Conservation (phyloP, 1,139 yeast genomes). For the Kodamaea fungicola region DNA sequence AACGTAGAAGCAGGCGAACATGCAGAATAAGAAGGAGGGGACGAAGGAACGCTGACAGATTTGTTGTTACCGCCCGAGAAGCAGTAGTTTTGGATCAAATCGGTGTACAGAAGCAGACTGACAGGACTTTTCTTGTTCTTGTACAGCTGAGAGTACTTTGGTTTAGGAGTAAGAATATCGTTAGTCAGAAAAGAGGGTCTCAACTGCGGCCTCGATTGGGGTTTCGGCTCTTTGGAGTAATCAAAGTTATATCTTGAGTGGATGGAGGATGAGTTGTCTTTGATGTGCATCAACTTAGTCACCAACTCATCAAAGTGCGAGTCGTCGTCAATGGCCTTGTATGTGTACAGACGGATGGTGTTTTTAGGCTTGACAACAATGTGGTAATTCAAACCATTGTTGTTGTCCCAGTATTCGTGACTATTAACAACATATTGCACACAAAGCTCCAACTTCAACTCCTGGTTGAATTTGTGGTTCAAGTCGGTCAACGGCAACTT, state of each 20-base stretch:
- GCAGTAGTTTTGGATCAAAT: slow-evolving; percentile 31
- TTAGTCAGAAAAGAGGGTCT: slow-evolving; percentile 23
- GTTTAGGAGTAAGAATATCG: slow-evolving; percentile 19
- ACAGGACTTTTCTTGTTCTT: slow-evolving; percentile 14
- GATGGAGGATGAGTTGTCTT: slow-evolving; percentile 11
- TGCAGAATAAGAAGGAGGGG: slow-evolving; percentile 6
- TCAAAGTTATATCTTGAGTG: slow-evolving; percentile 13
- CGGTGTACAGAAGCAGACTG: slow-evolving; percentile 27
- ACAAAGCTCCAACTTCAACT: slow-evolving; percentile 17
- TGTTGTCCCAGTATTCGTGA: slow-evolving; percentile 21
- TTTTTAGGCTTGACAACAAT: slow-evolving; percentile 18
- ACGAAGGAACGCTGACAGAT: neutral
- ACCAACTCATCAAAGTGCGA: slow-evolving; percentile 28
- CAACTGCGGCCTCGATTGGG: slow-evolving; percentile 20
- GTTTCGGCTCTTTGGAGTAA: slow-evolving; percentile 1
- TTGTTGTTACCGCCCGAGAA: slow-evolving; percentile 24
- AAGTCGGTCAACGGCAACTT: slow-evolving; percentile 30
- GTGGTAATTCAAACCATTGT: slow-evolving; percentile 25
- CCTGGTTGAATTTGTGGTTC: slow-evolving; percentile 10
- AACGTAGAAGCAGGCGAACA: slow-evolving; percentile 26
- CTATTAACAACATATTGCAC: slow-evolving; percentile 16
- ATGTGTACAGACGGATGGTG: slow-evolving; percentile 16
- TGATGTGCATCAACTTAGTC: slow-evolving; percentile 13
- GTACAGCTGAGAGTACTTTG: slow-evolving; percentile 19
- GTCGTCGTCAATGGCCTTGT: slow-evolving; percentile 11